These are phyloP conservation scores for Neurospora sp. DNA, from an alignment of 495 filamentous ascomycete species.

Conservation along the genomic window DNA sequence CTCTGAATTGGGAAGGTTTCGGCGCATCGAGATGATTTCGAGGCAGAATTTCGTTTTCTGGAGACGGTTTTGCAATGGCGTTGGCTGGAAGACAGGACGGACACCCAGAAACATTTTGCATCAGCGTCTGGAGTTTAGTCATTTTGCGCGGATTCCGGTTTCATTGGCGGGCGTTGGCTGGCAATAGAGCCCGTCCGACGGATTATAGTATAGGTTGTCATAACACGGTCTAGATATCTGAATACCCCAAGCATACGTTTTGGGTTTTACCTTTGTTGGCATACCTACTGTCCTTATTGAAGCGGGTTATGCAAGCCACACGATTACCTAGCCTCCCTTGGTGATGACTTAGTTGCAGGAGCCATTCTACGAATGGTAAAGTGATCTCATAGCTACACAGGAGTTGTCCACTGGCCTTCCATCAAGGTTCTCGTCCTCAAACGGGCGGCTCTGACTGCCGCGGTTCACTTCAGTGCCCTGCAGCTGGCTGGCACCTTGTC, in stretches of 20 bases:
- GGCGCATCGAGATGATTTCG: background rate
- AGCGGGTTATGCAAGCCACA: background rate
- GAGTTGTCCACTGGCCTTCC: background rate
- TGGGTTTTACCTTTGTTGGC: background rate
- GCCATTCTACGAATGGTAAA: background rate
- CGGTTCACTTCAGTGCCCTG: background rate
- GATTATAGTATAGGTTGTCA: background rate
- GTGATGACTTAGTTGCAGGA: background rate
- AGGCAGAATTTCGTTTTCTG: background rate
- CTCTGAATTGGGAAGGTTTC: background rate
- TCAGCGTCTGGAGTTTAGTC: conserved; percentile 14
- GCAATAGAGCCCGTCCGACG: background rate
- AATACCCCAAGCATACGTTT: background rate
- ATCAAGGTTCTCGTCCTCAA: background rate
- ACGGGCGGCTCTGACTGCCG: background rate
- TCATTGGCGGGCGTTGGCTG: background rate
- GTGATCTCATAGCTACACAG: background rate
- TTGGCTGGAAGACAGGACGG: conserved; percentile 9
- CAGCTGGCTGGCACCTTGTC: background rate
- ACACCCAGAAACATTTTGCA: conserved; percentile 14
- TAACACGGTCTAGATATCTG: background rate
- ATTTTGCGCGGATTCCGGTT: background rate
- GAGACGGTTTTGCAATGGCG: conserved; percentile 8
- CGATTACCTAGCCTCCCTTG: background rate
- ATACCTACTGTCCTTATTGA: background rate